phyloP scores from a whole-genome alignment of 1,284 basidiomycete species.

The Cronartium quercuum region DNA sequence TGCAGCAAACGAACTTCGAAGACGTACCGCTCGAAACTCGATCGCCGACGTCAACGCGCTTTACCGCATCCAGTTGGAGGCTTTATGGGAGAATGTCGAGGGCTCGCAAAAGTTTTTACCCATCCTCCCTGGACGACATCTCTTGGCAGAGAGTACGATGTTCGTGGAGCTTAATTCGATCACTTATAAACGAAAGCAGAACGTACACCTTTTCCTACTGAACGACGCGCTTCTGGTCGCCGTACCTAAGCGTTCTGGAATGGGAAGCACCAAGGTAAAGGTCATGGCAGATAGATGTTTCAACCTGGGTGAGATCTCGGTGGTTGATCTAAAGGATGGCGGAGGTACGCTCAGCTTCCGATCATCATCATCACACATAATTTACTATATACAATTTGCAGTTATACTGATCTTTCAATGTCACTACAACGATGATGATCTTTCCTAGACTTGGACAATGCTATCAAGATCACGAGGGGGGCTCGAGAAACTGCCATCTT shows the following conservation, averaged over 20 bases:
- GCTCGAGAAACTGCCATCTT: constrained; percentile 92
- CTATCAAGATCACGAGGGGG: constrained; percentile 89
- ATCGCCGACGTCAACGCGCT: constrained; percentile 85
- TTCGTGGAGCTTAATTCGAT: constrained; percentile 84
- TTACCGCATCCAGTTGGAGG: constrained; percentile 88
- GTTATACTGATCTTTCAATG: not conserved
- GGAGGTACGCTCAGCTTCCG: constrained; percentile 48
- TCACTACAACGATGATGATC: not conserved
- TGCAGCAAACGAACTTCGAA: constrained; percentile 50
- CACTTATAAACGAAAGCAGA: constrained; percentile 85
- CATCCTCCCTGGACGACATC: constrained; percentile 77
- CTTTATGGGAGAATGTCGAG: constrained; percentile 81
- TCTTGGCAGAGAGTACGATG: constrained; percentile 77
- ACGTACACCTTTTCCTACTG: constrained; percentile 80
- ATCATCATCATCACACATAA: not conserved
- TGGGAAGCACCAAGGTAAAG: constrained; percentile 56
- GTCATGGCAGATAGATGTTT: constrained; percentile 90
- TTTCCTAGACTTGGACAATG: constrained; percentile 69
- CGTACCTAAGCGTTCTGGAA: constrained; percentile 49
- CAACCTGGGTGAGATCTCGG: constrained; percentile 82
- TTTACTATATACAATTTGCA: not conserved
- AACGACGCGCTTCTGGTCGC: constrained; percentile 88
- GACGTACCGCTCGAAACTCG: constrained; percentile 65
- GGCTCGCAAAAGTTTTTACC: constrained; percentile 96
- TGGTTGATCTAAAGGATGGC: constrained; percentile 91